phyloP scores from a whole-genome alignment of 208 protist species.

The Trypanosoma scelopori region DNA sequence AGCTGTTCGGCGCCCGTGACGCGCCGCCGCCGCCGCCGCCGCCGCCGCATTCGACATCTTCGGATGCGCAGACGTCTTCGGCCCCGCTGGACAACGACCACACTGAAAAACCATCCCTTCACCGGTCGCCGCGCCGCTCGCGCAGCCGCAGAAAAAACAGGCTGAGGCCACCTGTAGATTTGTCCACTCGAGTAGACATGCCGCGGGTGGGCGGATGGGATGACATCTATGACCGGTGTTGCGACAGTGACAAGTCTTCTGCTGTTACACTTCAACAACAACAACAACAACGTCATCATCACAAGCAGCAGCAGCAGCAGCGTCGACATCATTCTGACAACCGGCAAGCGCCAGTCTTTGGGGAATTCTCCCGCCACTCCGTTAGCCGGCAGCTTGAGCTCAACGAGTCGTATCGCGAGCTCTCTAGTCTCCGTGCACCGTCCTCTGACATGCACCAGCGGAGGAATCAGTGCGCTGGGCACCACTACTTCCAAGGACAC shows the following conservation, averaged over 20 bases:
- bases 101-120: slow-evolving; percentile 14
- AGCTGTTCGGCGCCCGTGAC: not conserved
- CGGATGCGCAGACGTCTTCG: slow-evolving; percentile 10
- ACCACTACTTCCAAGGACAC: not conserved
- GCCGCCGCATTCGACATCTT: not conserved
- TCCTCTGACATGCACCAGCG: not conserved
- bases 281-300: not conserved
- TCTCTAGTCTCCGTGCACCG: slow-evolving; percentile 5
- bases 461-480: not conserved
- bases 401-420: slow-evolving; percentile 4
- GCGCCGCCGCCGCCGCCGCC: not conserved
- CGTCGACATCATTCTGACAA: slow-evolving; percentile 3
- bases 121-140: slow-evolving; percentile 2
- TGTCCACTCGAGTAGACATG: not conserved
- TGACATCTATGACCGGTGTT: not conserved
- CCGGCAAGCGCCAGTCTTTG: slow-evolving; percentile 7
- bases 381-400: not conserved
- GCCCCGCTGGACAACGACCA: slow-evolving; percentile 21
- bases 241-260: not conserved
- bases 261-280: not conserved
- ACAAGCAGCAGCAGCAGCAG: not conserved
- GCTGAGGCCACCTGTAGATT: slow-evolving; percentile 5
- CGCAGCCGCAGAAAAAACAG: not conserved
- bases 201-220: not conserved
- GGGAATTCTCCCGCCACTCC: not conserved